These are phyloP conservation scores for Silene noctiflora DNA, from an alignment of 179 eudicot species.

Conservation along the genomic window DNA sequence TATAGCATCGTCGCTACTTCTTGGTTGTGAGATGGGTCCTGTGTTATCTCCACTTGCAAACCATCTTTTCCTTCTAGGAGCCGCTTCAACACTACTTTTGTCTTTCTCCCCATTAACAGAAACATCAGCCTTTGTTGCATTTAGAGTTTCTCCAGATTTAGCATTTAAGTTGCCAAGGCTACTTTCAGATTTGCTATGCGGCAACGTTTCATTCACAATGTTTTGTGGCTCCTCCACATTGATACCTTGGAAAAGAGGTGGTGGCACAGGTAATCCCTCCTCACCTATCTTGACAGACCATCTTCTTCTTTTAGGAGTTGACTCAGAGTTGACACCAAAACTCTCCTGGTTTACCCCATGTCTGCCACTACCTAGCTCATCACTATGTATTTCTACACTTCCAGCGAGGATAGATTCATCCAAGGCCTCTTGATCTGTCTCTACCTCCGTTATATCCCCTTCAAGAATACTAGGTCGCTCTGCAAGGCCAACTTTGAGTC, in stretches of 20 bases:
- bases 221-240: constrained; percentile 30
- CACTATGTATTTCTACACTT: constrained; percentile 28
- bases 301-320: constrained; percentile 36
- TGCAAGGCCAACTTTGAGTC: constrained; percentile 24
- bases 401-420: constrained; percentile 30
- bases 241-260: constrained; percentile 33
- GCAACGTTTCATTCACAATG: constrained; percentile 2
- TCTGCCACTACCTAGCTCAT: constrained; percentile 27
- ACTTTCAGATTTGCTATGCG: constrained; percentile 20
- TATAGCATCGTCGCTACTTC: constrained; percentile 30
- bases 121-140: constrained; percentile 27
- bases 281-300: constrained; percentile 40
- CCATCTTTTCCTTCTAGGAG: constrained; percentile 39
- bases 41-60: constrained; percentile 37
- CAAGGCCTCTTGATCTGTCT: constrained; percentile 24
- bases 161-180: constrained; percentile 25
- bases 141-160: constrained; percentile 30
- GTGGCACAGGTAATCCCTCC: constrained; percentile 36
- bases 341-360: constrained; percentile 32
- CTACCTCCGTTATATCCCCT: constrained; percentile 28
- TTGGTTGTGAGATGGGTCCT: constrained; percentile 29
- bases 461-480: constrained; percentile 34
- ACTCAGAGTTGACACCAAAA: constrained; percentile 29
- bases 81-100: constrained; percentile 34
- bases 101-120: constrained; percentile 28